A percentile compares a stretch with the other conserved stretches of the same genome.
These are phyloP conservation scores for Silene conica DNA, from an alignment of 148 eudicot genomes.

Conservation along the genomic window DNA sequence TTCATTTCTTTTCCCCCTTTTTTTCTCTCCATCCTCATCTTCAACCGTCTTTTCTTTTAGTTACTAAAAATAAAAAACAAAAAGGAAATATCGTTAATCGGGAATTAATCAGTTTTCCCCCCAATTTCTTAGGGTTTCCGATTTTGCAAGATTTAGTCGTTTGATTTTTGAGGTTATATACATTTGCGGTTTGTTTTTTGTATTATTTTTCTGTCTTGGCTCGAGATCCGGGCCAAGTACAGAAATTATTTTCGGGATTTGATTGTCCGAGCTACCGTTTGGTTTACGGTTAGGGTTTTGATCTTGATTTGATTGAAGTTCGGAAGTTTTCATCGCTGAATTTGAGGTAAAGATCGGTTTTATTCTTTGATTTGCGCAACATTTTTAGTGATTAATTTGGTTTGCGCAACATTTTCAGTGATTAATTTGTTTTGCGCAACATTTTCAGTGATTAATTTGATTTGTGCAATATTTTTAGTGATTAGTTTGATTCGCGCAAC, in stretches of 20 bases:
- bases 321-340: not conserved
- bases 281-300: not conserved
- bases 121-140: conserved; percentile 26
- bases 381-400: no score
- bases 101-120: not conserved
- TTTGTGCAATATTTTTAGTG: no score
- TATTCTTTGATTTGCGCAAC: no score
- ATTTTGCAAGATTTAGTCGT: not conserved
- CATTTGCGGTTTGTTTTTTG: not conserved
- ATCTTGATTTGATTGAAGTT: not conserved
- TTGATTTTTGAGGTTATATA: not conserved
- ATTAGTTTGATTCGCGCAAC: no score
- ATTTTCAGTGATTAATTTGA: no score
- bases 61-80: not conserved
- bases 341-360: no score
- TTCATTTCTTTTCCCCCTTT: conserved; percentile 30
- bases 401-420: no score
- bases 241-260: conserved; percentile 14
- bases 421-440: no score
- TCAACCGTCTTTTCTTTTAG: not conserved
- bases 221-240: conserved; percentile 94
- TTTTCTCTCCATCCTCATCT: conserved; percentile 33
- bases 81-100: no score
- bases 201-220: conserved; percentile 53
- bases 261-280: not conserved